Conservation (phyloP, 2,329 filamentous ascomycete species). For the Pseudocercospora musae region DNA sequence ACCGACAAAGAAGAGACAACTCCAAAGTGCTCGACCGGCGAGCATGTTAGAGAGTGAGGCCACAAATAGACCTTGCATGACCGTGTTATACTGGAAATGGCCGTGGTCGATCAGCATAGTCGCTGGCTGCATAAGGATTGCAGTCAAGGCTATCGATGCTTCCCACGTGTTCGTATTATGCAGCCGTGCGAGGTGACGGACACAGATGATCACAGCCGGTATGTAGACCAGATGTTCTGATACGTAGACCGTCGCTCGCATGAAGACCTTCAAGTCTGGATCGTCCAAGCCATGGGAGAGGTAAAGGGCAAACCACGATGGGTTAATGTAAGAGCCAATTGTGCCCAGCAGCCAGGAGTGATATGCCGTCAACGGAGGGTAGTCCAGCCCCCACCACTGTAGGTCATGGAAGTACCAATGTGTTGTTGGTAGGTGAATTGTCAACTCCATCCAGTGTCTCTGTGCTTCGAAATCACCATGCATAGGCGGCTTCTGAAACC, state of each 20-base stretch:
- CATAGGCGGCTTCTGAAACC: slow-evolving; percentile 79
- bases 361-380: slow-evolving; percentile 94
- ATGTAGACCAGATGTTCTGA: slow-evolving; percentile 91
- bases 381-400: slow-evolving; percentile 96
- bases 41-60: slow-evolving; percentile 86
- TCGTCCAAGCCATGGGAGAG: slow-evolving; percentile 79
- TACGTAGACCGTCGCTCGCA: slow-evolving; percentile 85
- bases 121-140: slow-evolving; percentile 86
- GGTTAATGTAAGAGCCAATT: slow-evolving; percentile 74
- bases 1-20: slow-evolving; percentile 87
- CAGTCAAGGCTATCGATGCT: slow-evolving; percentile 77
- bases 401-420: slow-evolving; percentile 98
- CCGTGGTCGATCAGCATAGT: slow-evolving; percentile 92
- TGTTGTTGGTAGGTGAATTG: slow-evolving; percentile 79
- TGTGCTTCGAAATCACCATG: slow-evolving; percentile 98
- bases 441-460: slow-evolving; percentile 98
- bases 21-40: slow-evolving; percentile 80
- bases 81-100: slow-evolving; percentile 96
- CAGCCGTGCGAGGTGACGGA: slow-evolving; percentile 73
- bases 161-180: slow-evolving; percentile 76
- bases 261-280: slow-evolving; percentile 80
- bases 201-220: slow-evolving; percentile 80
- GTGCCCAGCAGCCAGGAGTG: slow-evolving; percentile 94
- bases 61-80: slow-evolving; percentile 90
- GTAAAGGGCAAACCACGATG: slow-evolving; percentile 82